Evolutionary conservation across 1,139 yeast genomes (phyloP), one percentile per base, ranked within the genome.

Genomic region (Pneumocystis wakefieldiae): DNA sequence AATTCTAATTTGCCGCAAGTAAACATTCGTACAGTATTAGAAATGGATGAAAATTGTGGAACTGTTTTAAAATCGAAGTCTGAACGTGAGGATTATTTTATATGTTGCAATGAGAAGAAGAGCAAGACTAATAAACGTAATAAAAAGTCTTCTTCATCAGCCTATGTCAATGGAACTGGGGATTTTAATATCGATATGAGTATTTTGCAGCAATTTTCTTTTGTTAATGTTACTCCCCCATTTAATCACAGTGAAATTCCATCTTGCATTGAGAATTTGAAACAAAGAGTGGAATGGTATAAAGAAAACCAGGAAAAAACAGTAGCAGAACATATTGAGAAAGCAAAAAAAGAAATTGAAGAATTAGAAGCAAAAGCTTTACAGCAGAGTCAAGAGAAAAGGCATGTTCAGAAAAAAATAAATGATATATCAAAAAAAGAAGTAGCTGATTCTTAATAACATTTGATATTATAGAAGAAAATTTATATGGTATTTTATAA

Each of bases 171-270:
- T 61, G 66, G 68, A 65, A 71, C 69, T 67, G 75, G 74, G 66
- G 82, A 82, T 76, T 85, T 90, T 74, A 80, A 85, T 67, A 82
- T 92, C 71, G 92, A 91, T 73, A 86, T 95, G 65, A 86, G 85
- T 67, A 81, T 89, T 68, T 85, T 92, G 71, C 85, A 86, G 68
- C 82, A 87, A 66, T 82, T 94, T 70, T 80, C 89, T 67, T 85
- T 86, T 71, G 82, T 91, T 74, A 84, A 85, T 67, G 82, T 92
- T 68, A 80, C 87, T 63, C 83, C 91, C 69, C 99, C 99, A 72
- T 79, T 85, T 67, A 81, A 85, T 71, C 78, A 82, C 69, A 94
- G 85, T 36, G 95, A 87, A 64, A 84, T 87, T 68, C 80, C 86
- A 61, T 76, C 76, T 63, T 83, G 95, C 68, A 75, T 87, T 70